phyloP scores from a whole-genome alignment of 352 stramenopile genomes.

The Pythium pectinolyticum region DNA sequence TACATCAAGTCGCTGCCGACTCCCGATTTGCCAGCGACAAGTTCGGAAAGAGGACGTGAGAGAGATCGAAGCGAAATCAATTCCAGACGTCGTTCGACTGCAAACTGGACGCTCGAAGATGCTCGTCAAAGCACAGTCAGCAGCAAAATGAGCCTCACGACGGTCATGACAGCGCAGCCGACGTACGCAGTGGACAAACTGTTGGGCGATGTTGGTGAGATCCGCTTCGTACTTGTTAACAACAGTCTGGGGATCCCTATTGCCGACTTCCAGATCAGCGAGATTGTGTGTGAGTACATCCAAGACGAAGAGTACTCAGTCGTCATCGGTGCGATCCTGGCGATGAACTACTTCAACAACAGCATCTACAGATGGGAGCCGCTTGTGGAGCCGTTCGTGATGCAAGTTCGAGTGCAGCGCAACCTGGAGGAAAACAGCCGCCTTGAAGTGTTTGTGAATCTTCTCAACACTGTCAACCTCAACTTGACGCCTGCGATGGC shows the following conservation, averaged over 20 bases:
- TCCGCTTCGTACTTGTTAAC: constrained; percentile 86
- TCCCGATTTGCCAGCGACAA: constrained; percentile 2
- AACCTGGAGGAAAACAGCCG: constrained; percentile 68
- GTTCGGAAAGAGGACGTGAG: constrained; percentile 7
- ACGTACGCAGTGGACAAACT: constrained; percentile 73
- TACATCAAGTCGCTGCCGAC: constrained; percentile 50
- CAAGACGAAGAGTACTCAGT: constrained; percentile 84
- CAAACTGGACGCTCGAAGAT: constrained; percentile 15
- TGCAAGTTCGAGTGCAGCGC: constrained; percentile 74
- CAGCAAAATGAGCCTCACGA: constrained; percentile 17
- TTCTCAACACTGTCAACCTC: constrained; percentile 85
- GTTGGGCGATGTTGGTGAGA: constrained; percentile 79
- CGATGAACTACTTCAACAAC: constrained; percentile 91
- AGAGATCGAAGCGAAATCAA: constrained; percentile 6
- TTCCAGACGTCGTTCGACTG: constrained; percentile 1
- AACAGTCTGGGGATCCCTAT: constrained; percentile 88
- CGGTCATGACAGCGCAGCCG: background rate
- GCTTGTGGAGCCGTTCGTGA: constrained; percentile 79
- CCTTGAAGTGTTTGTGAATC: constrained; percentile 78
- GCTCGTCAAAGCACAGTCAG: constrained; percentile 8
- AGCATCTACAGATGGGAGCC: constrained; percentile 90
- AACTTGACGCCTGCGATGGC: constrained; percentile 89
- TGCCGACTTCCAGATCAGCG: constrained; percentile 81
- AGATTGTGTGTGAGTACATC: constrained; percentile 89
- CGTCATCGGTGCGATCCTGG: constrained; percentile 71